Conservation (phyloP, 1,139 yeast species). For the Taphrina wiesneri region DNA sequence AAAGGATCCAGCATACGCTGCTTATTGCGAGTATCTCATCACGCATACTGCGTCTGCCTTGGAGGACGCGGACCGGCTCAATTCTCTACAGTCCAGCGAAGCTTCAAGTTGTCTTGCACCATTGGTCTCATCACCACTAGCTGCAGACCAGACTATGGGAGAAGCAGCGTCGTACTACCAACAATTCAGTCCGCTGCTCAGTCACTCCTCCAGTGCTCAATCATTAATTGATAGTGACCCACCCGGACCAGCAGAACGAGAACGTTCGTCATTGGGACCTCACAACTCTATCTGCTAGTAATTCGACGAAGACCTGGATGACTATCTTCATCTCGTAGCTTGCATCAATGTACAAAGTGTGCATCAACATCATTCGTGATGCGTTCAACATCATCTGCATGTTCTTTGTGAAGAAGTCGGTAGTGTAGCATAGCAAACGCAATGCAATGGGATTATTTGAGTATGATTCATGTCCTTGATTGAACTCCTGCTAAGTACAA, state of each 20-base stretch:
- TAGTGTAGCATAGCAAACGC: background rate
- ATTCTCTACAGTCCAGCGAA: background rate
- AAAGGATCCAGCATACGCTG: constrained; percentile 1
- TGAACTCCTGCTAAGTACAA: background rate
- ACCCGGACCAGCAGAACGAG: background rate
- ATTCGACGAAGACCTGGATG: too few species aligned
- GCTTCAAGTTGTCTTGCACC: background rate
- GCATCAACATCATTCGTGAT: too few species aligned
- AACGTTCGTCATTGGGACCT: background rate
- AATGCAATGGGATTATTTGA: background rate
- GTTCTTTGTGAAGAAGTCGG: too few species aligned
- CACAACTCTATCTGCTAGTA: background rate
- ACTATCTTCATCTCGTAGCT: too few species aligned
- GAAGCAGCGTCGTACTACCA: background rate
- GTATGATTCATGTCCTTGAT: background rate
- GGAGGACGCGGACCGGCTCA: background rate
- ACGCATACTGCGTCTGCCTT: background rate
- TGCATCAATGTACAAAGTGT: too few species aligned
- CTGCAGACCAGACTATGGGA: background rate
- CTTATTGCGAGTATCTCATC: background rate
- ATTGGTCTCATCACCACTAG: background rate
- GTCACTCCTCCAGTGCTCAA: background rate
- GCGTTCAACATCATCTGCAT: too few species aligned
- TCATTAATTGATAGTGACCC: background rate
- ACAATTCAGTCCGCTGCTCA: background rate